A percentile compares a stretch with the other conserved stretches of the same genome.
These are phyloP conservation scores for Cyclocybe cylindracea DNA, from an alignment of 768 basidiomycete genomes.

Conservation along the genomic window DNA sequence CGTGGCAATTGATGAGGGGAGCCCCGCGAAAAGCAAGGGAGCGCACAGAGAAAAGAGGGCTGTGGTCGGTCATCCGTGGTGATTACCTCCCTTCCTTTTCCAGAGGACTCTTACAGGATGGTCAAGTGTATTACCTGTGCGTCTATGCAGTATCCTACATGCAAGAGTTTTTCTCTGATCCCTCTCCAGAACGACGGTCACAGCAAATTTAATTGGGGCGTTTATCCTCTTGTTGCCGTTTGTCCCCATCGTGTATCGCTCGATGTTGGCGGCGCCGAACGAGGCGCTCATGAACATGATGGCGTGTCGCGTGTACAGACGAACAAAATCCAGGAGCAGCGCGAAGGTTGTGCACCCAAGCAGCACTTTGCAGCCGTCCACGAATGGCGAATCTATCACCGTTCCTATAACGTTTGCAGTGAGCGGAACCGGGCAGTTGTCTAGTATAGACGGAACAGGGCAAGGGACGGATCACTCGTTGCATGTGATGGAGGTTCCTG, in stretches of 20 bases:
- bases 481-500: no score
- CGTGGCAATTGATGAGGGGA: constrained; percentile 25
- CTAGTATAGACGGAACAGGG: no score
- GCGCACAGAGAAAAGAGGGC: constrained; percentile 3
- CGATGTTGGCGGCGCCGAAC: constrained; percentile 10
- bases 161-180: background rate
- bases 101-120: constrained; percentile 26
- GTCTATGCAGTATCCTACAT: background rate
- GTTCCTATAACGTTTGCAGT: no score
- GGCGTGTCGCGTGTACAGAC: constrained; percentile 16
- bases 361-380: no score
- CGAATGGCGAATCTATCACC: no score
- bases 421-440: no score
- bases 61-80: constrained; percentile 19
- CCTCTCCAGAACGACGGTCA: constrained; percentile 6
- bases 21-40: constrained; percentile 4
- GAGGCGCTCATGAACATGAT: constrained; percentile 17
- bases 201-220: constrained; percentile 3
- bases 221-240: constrained; percentile 5
- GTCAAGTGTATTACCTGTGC: constrained; percentile 29
- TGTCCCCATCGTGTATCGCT: constrained; percentile 6
- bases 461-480: no score
- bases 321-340: constrained; percentile 7
- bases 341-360: constrained; percentile 5
- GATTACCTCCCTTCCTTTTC: constrained; percentile 24